Evolutionary conservation across 306 rosid genomes (phyloP), one percentile per base, ranked within the genome.

Genomic region (Arachis stenosperma): DNA sequence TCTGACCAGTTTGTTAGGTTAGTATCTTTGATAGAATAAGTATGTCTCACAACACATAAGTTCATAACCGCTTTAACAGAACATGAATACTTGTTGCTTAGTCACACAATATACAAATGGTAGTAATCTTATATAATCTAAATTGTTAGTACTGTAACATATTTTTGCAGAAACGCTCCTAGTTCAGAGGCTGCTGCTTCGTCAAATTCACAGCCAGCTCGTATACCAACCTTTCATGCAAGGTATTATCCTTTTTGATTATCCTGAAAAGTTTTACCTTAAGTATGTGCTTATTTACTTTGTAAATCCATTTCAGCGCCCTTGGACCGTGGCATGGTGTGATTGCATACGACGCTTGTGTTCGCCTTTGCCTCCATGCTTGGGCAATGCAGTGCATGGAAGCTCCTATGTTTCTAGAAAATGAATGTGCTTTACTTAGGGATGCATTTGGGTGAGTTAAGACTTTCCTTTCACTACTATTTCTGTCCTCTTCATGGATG

Each of bases 301-400:
- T 71, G n/a, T 51, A 52, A 75, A 80, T 79, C 74, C 68, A 76
- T 81, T 76, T 76, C 86, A 95, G 99, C 81, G 93, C 98, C 64
- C 91, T 87, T 63, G 99, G 99, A 54, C 93, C 99, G 1, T 95
- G 99, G 98, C 89, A 91, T 81, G 87, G 86, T 41, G 90, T 91
- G 81, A 74, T 95, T 68, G 96, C 99, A 52, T 95, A 95, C 67
- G 99, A 95, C 76, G 98, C 99, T 47, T 95, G 98, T 54, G 99
- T 83, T 53, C 98, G 99, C 48, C 86, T 95, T 65, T 95, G 99
- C 79, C 99, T 95, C 74, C 99, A 95, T 81, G 95, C 99, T 71
- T 95, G 99, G 99, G 98, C 99, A 77, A 91, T 91, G 98, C 96
- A 91, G 75, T 88, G 93, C 81, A 84, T 86, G 98, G 99, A 95